Evolutionary conservation across 345 rosid species (phyloP), one percentile per base, ranked within the genome.

Genomic region (Melaleuca quinquenervia): DNA sequence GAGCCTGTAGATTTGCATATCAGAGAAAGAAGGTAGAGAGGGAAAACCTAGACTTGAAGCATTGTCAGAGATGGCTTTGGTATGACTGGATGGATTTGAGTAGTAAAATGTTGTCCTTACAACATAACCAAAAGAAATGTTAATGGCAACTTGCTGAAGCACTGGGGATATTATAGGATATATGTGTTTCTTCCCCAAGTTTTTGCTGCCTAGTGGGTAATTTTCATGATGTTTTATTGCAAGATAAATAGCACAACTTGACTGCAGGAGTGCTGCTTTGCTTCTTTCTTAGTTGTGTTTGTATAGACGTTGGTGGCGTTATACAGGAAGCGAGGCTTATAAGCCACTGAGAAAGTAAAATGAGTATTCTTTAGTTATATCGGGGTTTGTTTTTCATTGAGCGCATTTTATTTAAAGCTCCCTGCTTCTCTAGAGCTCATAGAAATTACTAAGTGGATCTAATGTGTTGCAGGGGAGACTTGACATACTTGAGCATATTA

Each of bases 401-500:
- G 48, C 80, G 36, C 13, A 32, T 2, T 70, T 9, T 36, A 18
- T 70, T 36, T 20, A 21, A 70, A 5, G 1, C 26, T 70, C 13
- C 36, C 80, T 70, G 48, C 26, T 70, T 70, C 80, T 70, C 80
- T 18, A 36, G 6, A 8, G 20, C 44, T 64, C 16, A 20, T 75
- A 56, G 24, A 64, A 82, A 82, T 82, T 27, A 11, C 44, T 80
- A 27, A 52, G 70, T 56, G 44, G 45, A 32, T 22, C 54, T 48
- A 32, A 27, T 52, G 83, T 50, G 84, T 85, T 53, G 24, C 90
- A 95, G 98, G 91, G 92, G 44, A 90, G 94, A 92, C 88, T 94
- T 13, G 96, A 95, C 85, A 86, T 94, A 88, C 89, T 92, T 18
- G 98, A 97, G 89, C 91, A 88, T 87, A 78, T 94, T 56, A 62